Evolutionary conservation across 495 filamentous ascomycete genomes (phyloP), one percentile per base, ranked within the genome.

Genomic region (Neurospora sp.): DNA sequence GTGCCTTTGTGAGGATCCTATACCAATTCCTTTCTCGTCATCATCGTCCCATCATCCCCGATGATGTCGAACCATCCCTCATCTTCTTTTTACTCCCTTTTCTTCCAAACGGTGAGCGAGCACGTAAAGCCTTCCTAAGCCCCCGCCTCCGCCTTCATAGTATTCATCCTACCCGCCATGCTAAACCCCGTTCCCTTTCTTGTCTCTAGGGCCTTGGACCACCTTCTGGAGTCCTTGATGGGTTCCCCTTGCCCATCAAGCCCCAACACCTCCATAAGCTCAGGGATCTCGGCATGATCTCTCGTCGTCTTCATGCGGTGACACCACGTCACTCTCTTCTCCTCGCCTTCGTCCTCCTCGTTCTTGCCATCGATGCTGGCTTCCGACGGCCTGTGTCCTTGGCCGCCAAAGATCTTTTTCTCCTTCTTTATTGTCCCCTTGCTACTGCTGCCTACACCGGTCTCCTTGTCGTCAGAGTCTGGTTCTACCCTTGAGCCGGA

Each of bases 221-320:
- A 85, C 70, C 83, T 77, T 78, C 84, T 84, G 72, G 75, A 74
- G 71, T 85, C 81, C 77, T 80, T 79, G 27, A 80, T 78, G 4
- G 78, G 80, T 69, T 75, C 70, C 7, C 80, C 83, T n/a, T 73
- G 74, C 0, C 80, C 87, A 73, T 89, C 85, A 35, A 92, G 72
- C 3, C 90, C 91, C 39, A 94, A 79, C 48, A 93, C 80, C 78
- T 86, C 82, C 81, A 87, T 84, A 48, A 94, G 72, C 72, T 89
- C 87, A 1, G 85, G 78, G 0, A 96, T 81, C 84, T 93, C 92
- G 1, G 87, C 86, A 77, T 97, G 94, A 77, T 94, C 92, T 48
- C 93, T 79, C 37, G 92, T 94, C 71, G 87, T 92, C 76, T 83
- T 83, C 93, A 97, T 97, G 4, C 94, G 86, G 81, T 94, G 92